phyloP scores from a whole-genome alignment of 169 alveolate species.

The Plasmodium berghei region DNA sequence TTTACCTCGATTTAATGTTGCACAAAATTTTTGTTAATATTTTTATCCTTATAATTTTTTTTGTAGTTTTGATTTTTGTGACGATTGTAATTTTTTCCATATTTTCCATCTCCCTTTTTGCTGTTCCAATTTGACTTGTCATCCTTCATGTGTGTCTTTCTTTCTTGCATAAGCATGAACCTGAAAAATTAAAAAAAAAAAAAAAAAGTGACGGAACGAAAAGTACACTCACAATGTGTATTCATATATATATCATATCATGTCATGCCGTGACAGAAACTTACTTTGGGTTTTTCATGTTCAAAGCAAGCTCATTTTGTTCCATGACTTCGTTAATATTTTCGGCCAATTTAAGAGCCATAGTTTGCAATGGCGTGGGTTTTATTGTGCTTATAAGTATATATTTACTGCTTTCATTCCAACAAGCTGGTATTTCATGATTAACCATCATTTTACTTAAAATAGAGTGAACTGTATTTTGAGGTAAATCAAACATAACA shows the following conservation, averaged over 20 bases:
- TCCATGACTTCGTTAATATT: constrained; percentile 88
- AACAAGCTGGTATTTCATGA: constrained; percentile 91
- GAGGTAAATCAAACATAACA: constrained; percentile 88
- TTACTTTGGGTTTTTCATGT: constrained; percentile 91
- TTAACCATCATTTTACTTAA: constrained; percentile 92
- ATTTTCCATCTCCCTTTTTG: constrained; percentile 60
- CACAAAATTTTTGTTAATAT: constrained; percentile 15
- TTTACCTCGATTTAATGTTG: constrained; percentile 11
- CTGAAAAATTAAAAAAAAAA: neutral
- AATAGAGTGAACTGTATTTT: constrained; percentile 88
- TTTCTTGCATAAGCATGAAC: constrained; percentile 69
- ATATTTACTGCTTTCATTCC: constrained; percentile 93
- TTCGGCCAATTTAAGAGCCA: constrained; percentile 88
- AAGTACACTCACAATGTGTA: no score
- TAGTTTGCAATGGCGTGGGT: constrained; percentile 91
- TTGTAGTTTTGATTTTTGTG: constrained; percentile 49
- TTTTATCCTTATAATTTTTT: constrained; percentile 57
- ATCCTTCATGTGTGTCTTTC: constrained; percentile 54
- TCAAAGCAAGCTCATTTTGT: constrained; percentile 89
- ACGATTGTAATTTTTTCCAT: constrained; percentile 49
- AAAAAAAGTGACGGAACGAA: neutral
- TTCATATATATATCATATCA: neutral
- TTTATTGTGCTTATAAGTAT: constrained; percentile 91
- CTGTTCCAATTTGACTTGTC: constrained; percentile 58
- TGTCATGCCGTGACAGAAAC: neutral